phyloP scores from a whole-genome alignment of 257 asterid genomes.

The Datura wrightii region DNA sequence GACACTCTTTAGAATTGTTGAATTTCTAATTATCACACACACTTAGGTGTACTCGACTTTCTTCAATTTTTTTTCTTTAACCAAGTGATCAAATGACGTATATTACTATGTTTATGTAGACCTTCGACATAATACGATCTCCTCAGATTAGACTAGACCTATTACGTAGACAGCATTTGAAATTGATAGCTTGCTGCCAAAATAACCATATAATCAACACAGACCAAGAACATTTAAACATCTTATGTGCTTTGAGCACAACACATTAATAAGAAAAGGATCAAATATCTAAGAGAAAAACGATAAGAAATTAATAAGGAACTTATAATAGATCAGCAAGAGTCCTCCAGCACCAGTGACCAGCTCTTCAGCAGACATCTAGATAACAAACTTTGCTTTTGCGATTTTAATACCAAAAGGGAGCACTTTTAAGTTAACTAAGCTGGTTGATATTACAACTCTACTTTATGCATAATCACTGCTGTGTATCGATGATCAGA shows the following conservation, averaged over 20 bases:
- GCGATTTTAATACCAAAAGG: not conserved
- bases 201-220: not conserved
- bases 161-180: too few relatives aligned
- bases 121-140: too few relatives aligned
- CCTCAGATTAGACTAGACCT: too few relatives aligned
- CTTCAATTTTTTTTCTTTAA: too few relatives aligned
- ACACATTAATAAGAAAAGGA: not conserved
- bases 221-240: not conserved
- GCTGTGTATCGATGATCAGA: not conserved
- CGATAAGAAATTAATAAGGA: too few relatives aligned
- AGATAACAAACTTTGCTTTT: not conserved
- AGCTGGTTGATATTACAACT: conserved; percentile 3
- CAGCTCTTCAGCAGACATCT: not conserved
- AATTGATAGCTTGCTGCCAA: too few relatives aligned
- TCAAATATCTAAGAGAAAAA: not conserved
- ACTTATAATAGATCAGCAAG: not conserved
- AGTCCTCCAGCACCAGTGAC: not conserved
- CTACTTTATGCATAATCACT: not conserved
- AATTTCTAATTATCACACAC: too few relatives aligned
- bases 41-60: too few relatives aligned
- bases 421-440: not conserved
- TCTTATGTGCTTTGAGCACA: not conserved
- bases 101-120: too few relatives aligned
- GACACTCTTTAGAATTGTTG: too few relatives aligned
- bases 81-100: too few relatives aligned